Evolutionary conservation across 768 basidiomycete genomes (phyloP), one percentile per base, ranked within the genome.

Genomic region (Lentinus tigrinus): DNA sequence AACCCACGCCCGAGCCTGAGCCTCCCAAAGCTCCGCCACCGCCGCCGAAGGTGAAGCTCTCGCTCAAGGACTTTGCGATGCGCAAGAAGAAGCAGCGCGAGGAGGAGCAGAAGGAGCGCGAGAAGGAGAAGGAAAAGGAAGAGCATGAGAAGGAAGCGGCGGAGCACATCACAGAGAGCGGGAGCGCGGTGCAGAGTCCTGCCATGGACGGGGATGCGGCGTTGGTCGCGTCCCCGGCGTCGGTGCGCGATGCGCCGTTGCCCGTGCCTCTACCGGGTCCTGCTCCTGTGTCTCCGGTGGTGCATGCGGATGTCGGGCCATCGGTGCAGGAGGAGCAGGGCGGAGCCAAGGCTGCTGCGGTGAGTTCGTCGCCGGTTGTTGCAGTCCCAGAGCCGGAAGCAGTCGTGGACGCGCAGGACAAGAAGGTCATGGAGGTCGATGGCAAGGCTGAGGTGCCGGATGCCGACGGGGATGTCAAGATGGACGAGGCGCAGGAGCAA

Each of bases 31-130:
- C 71, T 0, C 72, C 69, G 13, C 72, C 73, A 6, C 70, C 71
- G 13, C 81, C 82, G 10, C 53, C 64, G 47, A 83, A 85, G 43
- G 83, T 84, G 61, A 78, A 78, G 57, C 63, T 85, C 69, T 81
- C 84, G 0, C 67, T 86, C 47, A 81, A 80, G 62, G 84, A 86
- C 59, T 86, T 84, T 62, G 81, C 78, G 28, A 54, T 80, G 28
- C 70, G 85, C 55, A 84, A 78, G 76, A 80, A 78, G 75, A 80
- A 78, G 68, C 75, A 78, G 63, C 73, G 76, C 52, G 80, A 82
- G 61, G 78, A 81, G 62, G 75, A 37, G 28, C 44, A 47, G 51
- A 42, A 31, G 31, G 31, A 56, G 54, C 27, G 77, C 52, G 71
- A 66, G 2, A 73, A 77, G 55, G 72, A 65, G 1, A 71, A 73